Evolutionary conservation across 345 rosid genomes (phyloP).

Genomic region (Gossypium anomalum): DNA sequence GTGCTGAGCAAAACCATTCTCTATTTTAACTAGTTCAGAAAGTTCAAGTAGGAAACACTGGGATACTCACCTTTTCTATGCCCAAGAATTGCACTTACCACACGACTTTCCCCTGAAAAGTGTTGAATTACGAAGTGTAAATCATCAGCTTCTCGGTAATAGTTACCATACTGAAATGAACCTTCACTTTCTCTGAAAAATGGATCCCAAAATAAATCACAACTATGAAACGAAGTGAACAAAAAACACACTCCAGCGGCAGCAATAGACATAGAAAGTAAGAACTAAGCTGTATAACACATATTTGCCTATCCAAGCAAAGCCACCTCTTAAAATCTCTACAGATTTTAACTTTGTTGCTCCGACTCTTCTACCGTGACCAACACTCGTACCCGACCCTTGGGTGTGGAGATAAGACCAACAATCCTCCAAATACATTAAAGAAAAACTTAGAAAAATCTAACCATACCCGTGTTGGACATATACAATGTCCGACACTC

Average conservation of each 20-base stretch:
- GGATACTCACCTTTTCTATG: constrained; percentile 75
- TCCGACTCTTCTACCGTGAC: not conserved
- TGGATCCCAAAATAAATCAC: not conserved
- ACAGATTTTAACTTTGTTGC: not conserved
- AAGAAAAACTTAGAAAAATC: no score
- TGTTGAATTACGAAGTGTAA: constrained; percentile 54
- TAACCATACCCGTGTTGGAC: not conserved
- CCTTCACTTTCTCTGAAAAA: constrained; percentile 84
- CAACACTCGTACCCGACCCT: not conserved
- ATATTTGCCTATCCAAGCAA: not conserved
- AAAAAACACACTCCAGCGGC: not conserved
- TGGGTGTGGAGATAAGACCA: not conserved
- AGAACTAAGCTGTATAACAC: not conserved
- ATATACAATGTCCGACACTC: not conserved
- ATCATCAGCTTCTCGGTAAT: constrained; percentile 71
- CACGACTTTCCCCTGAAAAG: constrained; percentile 36
- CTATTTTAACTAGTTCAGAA: not conserved
- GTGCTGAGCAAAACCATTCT: not conserved
- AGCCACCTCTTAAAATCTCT: not conserved
- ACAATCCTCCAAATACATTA: no score
- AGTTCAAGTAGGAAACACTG: not conserved
- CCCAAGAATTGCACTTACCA: constrained; percentile 51
- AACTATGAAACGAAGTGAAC: constrained; percentile 1
- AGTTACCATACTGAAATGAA: constrained; percentile 59
- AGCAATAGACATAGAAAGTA: not conserved